Evolutionary conservation across 805 yeast genomes (phyloP).

Genomic region (Saccharomycopsis amapae): DNA sequence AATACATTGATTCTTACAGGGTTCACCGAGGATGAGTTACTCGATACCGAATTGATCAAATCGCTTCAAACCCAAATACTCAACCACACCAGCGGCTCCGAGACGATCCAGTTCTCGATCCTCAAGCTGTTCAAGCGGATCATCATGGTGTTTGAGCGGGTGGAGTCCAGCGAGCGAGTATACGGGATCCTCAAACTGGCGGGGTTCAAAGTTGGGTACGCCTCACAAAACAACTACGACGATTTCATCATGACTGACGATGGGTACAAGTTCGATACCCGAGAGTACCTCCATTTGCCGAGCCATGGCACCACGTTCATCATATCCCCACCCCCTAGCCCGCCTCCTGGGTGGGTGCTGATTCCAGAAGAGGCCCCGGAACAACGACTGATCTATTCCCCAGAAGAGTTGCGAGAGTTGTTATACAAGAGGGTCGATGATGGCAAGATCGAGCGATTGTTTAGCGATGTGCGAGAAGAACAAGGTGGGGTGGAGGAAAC

Average conservation of each 20-base stretch:
- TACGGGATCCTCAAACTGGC: constrained; percentile 13
- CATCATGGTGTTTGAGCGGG: constrained; percentile 24
- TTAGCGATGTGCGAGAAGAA: neutral
- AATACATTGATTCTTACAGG: constrained; percentile 28
- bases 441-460: constrained; percentile 10
- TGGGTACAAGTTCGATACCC: constrained; percentile 18
- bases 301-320: constrained; percentile 21
- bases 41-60: constrained; percentile 21
- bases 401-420: constrained; percentile 19
- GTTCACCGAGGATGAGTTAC: constrained; percentile 20
- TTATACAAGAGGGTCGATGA: constrained; percentile 18
- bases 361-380: constrained; percentile 20
- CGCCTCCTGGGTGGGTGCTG: constrained; percentile 21
- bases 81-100: constrained; percentile 15
- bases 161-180: constrained; percentile 8
- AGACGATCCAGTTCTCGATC: constrained; percentile 26
- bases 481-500: neutral
- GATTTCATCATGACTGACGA: constrained; percentile 16
- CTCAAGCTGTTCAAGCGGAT: constrained; percentile 26
- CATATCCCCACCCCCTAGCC: constrained; percentile 22
- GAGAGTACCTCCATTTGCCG: constrained; percentile 19
- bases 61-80: constrained; percentile 26
- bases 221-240: constrained; percentile 19
- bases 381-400: constrained; percentile 15
- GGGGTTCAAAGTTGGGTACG: constrained; percentile 20